Percentiles rank a stretch among this genome's conserved stretches.
phyloP scores from a whole-genome alignment of 768 basidiomycete species.

The Fomitopsis pulvina region DNA sequence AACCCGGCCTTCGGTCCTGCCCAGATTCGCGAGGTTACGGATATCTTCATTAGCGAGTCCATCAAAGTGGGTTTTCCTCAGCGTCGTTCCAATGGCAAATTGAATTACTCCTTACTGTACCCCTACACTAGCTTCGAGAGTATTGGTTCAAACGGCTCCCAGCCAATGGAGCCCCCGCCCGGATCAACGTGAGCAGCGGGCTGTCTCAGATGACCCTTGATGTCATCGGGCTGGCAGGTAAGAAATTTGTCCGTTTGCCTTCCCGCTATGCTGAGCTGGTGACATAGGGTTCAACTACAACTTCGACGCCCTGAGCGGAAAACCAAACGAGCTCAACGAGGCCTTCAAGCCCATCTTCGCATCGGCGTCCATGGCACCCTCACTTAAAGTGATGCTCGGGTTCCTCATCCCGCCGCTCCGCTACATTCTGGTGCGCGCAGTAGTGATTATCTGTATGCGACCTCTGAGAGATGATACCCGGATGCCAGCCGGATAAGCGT shows the following conservation, averaged over 20 bases:
- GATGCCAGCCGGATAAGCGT: slow-evolving; percentile 1
- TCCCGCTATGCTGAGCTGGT: neutral
- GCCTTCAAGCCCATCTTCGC: slow-evolving; percentile 25
- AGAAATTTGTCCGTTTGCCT: neutral
- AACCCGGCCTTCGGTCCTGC: slow-evolving; percentile 62
- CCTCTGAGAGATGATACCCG: neutral
- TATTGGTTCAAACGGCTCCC: slow-evolving; percentile 23
- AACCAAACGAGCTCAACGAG: slow-evolving; percentile 24
- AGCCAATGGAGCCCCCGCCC: slow-evolving; percentile 14
- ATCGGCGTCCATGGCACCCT: slow-evolving; percentile 11
- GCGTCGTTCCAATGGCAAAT: neutral
- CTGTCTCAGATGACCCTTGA: slow-evolving; percentile 32
- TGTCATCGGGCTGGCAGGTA: slow-evolving; percentile 32
- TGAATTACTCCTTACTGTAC: neutral
- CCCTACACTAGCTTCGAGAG: slow-evolving; percentile 13
- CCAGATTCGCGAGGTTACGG: slow-evolving; percentile 51
- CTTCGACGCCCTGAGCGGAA: slow-evolving; percentile 25
- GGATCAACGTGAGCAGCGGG: slow-evolving; percentile 28
- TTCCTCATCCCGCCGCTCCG: slow-evolving; percentile 17
- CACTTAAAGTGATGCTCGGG: slow-evolving; percentile 4
- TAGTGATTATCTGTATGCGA: too few species aligned
- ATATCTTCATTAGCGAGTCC: slow-evolving; percentile 50
- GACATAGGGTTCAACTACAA: slow-evolving; percentile 31
- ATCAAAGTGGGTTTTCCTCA: too few species aligned
- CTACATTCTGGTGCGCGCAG: slow-evolving; percentile 8